These are phyloP conservation scores for Adiantum capillusveneris DNA, from an alignment of 75 land plant species.

Conservation along the genomic window DNA sequence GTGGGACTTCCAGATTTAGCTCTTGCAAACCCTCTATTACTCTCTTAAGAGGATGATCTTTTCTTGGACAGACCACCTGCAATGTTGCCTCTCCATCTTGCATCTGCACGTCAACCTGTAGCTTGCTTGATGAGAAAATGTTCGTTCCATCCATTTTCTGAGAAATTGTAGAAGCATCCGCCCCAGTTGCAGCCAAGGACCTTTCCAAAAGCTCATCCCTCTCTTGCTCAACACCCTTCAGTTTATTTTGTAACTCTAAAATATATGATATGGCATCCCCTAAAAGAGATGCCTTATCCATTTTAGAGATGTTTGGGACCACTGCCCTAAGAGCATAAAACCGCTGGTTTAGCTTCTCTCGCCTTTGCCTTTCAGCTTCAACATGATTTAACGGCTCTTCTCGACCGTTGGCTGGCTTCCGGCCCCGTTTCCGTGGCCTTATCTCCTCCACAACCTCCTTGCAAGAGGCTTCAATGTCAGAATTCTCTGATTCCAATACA, in stretches of 20 bases:
- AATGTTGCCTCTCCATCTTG: slow-evolving; percentile 30
- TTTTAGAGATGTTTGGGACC: slow-evolving; percentile 61
- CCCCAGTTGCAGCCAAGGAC: background rate
- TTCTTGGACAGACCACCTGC: slow-evolving; percentile 21
- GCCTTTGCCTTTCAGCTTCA: slow-evolving; percentile 66
- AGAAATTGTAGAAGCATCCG: slow-evolving; percentile 1
- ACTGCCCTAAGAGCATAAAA: slow-evolving; percentile 66
- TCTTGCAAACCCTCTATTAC: slow-evolving; percentile 29
- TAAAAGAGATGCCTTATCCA: slow-evolving; percentile 60
- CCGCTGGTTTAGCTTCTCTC: slow-evolving; percentile 63
- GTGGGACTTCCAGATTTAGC: slow-evolving; percentile 21
- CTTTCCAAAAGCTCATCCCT: slow-evolving; percentile 8
- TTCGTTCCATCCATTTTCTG: background rate
- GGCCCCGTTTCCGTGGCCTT: slow-evolving; percentile 40
- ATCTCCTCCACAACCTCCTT: slow-evolving; percentile 36
- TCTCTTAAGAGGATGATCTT: slow-evolving; percentile 19
- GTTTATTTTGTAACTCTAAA: slow-evolving; percentile 29
- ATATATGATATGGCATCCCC: slow-evolving; percentile 58
- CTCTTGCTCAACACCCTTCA: slow-evolving; percentile 23
- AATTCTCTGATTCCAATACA: slow-evolving; percentile 39
- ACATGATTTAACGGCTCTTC: slow-evolving; percentile 47
- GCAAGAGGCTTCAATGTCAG: slow-evolving; percentile 43
- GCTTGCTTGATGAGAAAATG: background rate
- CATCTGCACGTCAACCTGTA: slow-evolving; percentile 20
- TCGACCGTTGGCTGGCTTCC: slow-evolving; percentile 36